Evolutionary conservation across 257 asterid genomes (phyloP), one percentile per base, ranked within the genome.

Genomic region (Lycium ferocissimum): DNA sequence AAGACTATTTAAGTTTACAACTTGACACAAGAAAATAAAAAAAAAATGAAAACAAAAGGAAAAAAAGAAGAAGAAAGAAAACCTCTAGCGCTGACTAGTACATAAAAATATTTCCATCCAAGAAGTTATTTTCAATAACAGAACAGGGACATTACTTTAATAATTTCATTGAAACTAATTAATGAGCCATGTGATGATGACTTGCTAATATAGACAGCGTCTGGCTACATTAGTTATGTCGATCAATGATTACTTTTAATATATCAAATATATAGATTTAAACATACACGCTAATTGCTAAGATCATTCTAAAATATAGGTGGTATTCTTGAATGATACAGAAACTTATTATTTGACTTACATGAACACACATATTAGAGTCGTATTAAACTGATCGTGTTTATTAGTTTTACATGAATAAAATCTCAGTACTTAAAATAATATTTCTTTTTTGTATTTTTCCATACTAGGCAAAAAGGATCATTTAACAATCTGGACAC

Each of bases 131-230:
- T 37, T 67, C 13, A 37, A 69, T 14, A 67, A 49, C 9, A 69
- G 51, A 69, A 37, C n/a, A 14, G 51, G 73, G 51, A 7, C 11
- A 69, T 35, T 69, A 35, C 51, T 69, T 35, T 14, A 67, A 67
- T 67, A 67, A 67, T 35, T 67, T 11, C 49, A 67, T 14, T 69
- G n/a, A 69, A 14, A 69, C 76, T 69, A 69, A 69, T 69, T 69
- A 69, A 15, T 69, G 51, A 37, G 51, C 51, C 76, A 69, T 69
- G 76, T 69, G 76, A 69, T 18, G 3, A 37, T 37, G 22, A 69
- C 76, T 37, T 69, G 5, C 20, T 37, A 69, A 69, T 69, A 69
- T 69, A 51, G 37, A 69, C 76, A 37, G 2, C 51, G 7, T 37
- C 22, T 37, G 51, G 12, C 51, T 37, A 37, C 76, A 37, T 69